Evolutionary conservation across 2,329 filamentous ascomycete species (phyloP).

Genomic region (Fusarium sambucinum): DNA sequence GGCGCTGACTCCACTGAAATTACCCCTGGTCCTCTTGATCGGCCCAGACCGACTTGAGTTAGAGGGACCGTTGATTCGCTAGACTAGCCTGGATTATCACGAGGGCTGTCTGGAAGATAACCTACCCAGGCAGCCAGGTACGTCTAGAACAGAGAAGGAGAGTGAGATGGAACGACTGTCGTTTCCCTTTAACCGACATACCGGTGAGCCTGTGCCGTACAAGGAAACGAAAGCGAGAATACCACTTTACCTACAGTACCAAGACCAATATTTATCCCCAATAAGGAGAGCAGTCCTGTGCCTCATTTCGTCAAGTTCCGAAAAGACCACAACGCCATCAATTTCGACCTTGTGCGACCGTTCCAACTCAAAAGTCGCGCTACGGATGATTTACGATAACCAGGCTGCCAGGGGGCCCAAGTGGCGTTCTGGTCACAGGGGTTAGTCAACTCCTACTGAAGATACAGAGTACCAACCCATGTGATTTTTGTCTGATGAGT

Average conservation of each 20-base stretch:
- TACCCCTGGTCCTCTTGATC: constrained; percentile 20
- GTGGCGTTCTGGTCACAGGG: constrained; percentile 25
- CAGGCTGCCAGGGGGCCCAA: not conserved
- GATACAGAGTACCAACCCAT: not conserved
- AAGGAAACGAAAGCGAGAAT: not conserved
- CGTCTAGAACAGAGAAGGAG: not conserved
- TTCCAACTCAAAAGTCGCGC: constrained; percentile 3
- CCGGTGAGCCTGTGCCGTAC: constrained; percentile 12
- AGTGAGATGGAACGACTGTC: not conserved
- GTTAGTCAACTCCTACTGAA: not conserved
- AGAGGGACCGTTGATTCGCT: constrained; percentile 23
- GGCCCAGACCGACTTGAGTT: constrained; percentile 13
- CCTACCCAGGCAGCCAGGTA: no score
- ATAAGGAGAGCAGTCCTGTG: not conserved
- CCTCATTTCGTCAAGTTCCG: not conserved
- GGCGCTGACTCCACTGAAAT: constrained; percentile 3
- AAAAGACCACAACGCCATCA: not conserved
- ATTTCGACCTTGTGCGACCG: constrained; percentile 3
- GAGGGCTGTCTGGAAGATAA: not conserved
- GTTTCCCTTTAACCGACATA: constrained; percentile 1
- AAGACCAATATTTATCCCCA: not conserved
- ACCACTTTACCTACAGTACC: not conserved
- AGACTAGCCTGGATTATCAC: constrained; percentile 15
- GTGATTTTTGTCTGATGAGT: not conserved
- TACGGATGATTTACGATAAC: constrained; percentile 16